These are phyloP conservation scores for Sclerospora graminicola DNA, from an alignment of 352 stramenopile species.

Conservation along the genomic window DNA sequence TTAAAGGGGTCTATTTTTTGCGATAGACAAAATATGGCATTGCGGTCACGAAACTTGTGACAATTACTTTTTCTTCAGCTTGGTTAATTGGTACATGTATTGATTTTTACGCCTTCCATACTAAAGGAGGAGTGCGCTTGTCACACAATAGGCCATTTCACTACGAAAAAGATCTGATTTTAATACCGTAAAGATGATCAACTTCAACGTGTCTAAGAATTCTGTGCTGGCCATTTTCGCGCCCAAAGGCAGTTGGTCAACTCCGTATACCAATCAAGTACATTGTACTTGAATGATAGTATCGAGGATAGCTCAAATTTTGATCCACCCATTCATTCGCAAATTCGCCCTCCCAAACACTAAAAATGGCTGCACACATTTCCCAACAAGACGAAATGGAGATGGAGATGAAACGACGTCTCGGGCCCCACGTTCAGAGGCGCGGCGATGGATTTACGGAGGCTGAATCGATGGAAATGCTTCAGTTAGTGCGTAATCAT, in stretches of 20 bases:
- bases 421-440: constrained; percentile 17
- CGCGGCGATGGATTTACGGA: constrained; percentile 31
- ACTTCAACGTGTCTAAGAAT: background rate
- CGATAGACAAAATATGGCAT: background rate
- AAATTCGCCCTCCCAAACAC: constrained; percentile 11
- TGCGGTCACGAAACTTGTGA: too few species aligned
- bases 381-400: constrained; percentile 10
- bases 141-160: too few species aligned
- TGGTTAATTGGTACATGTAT: too few species aligned
- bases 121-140: too few species aligned
- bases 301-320: constrained; percentile 6
- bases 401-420: constrained; percentile 15
- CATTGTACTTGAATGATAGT: constrained; percentile 6
- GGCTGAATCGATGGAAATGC: constrained; percentile 25
- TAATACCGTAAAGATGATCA: too few species aligned
- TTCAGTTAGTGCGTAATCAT: constrained; percentile 23
- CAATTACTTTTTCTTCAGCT: too few species aligned
- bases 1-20: background rate
- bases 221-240: background rate
- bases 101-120: too few species aligned
- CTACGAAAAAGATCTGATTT: too few species aligned
- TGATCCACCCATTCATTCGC: constrained; percentile 20
- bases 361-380: constrained; percentile 20
- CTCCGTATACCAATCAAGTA: too few species aligned
- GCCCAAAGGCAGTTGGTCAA: too few species aligned